Base-by-base conservation (phyloP, 768 basidiomycete species). In the Lactifluus volemus region DNA sequence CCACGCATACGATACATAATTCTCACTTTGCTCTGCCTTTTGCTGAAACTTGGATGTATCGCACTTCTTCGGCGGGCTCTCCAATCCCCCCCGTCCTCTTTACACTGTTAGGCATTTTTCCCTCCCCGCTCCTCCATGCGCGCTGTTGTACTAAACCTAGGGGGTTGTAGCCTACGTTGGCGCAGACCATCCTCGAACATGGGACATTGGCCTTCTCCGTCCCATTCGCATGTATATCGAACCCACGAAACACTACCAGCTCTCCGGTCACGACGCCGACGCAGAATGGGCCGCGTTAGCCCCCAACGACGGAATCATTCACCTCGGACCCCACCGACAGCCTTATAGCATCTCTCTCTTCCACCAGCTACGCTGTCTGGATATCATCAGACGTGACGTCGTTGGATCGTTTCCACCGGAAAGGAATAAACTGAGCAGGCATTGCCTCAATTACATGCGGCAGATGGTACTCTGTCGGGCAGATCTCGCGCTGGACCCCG, bases 391-490 rank as follows among this genome's bases (percentile, higher is more conserved):
- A 30, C 63, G 36, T 7, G 68, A 70, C 41, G 60, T 73, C 57
- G 58, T 58, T 2, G 39, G 51, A 36, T 32, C 49, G 47, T 32
- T 6, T 53, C 17, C 38, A 17, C 42, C 3, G 25, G 30, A 53
- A 36, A 44, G 32, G 50, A 32, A 41, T 39, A 32, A 32, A 51
- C 41, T 54, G 61, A 52, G 50, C 29, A 63, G 69, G 10, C 76
- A 78, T 39, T 77, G 76, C 49, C 59, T 78, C 64, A 78, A 77
- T 58, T 77, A 78, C 38, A 60, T 78, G 17, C 66, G 72, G 4
- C 74, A 77, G 69, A 72, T 72, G 69, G 57, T 76, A 0, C 63
- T 74, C 32, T 78, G 76, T 45, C 70, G 70, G 0, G 70, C 69
- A 4, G 71, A 76, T 55, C 68, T 70, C 29, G 67, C 70, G 30